phyloP scores from a whole-genome alignment of 352 stramenopile species.

The Pythium sukuiense region DNA sequence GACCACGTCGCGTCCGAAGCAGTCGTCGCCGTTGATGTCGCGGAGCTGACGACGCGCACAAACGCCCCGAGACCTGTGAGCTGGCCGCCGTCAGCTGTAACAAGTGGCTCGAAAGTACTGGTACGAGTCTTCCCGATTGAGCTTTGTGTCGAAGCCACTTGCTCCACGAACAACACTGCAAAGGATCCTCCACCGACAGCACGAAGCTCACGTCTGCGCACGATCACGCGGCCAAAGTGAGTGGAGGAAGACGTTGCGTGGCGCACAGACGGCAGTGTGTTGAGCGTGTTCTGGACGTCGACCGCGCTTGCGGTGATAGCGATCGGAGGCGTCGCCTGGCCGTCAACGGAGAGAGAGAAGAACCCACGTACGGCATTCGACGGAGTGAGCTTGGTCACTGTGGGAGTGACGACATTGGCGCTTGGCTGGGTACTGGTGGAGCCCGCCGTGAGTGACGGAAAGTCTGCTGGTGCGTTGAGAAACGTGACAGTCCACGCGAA shows the following conservation, averaged over 20 bases:
- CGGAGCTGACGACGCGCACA: conserved; percentile 1
- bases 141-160: background rate
- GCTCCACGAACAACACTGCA: conserved; percentile 26
- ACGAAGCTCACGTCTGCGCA: conserved; percentile 16
- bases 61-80: conserved; percentile 29
- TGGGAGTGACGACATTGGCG: conserved; percentile 6
- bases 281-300: conserved; percentile 13
- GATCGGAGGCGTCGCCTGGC: background rate
- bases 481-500: conserved; percentile 36
- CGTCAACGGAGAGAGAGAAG: conserved; percentile 16
- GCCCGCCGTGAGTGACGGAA: conserved; percentile 27
- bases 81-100: conserved; percentile 16
- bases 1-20: conserved; percentile 4
- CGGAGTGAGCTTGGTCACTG: background rate
- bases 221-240: conserved; percentile 13
- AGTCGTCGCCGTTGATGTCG: background rate
- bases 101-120: background rate
- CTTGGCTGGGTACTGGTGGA: background rate
- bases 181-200: conserved; percentile 12
- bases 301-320: background rate
- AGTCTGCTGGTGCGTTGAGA: conserved; percentile 24
- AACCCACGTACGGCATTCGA: conserved; percentile 14
- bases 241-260: background rate
- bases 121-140: background rate
- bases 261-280: conserved; percentile 16